Conservation (phyloP, 2,329 filamentous ascomycete species). For the Fusarium robinianum region DNA sequence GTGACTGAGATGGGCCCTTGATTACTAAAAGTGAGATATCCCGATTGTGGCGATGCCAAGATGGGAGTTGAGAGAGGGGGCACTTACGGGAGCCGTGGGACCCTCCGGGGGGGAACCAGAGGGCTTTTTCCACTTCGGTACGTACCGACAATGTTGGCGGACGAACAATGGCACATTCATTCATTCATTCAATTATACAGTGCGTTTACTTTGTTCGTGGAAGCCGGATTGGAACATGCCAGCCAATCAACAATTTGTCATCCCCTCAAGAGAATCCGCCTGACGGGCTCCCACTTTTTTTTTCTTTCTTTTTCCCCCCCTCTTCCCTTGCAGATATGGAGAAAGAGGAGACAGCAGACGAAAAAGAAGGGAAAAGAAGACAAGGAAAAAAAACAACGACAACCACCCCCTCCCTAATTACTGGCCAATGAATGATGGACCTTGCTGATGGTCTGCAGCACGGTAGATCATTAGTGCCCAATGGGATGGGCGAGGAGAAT, state of each 20-base stretch:
- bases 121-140: constrained; percentile 20
- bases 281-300: constrained; percentile 21
- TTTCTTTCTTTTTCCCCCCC: too few relatives aligned
- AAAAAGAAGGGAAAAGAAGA: background rate
- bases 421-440: constrained; percentile 7
- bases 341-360: background rate
- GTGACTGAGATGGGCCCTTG: too few relatives aligned
- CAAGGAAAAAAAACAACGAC: constrained; percentile 1
- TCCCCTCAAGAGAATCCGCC: constrained; percentile 20
- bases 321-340: background rate
- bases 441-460: constrained; percentile 24
- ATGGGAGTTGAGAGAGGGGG: constrained; percentile 20
- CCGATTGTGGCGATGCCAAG: constrained; percentile 36
- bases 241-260: constrained; percentile 27
- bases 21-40: constrained; percentile 25
- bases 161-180: too few relatives aligned
- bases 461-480: constrained; percentile 16
- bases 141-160: too few relatives aligned
- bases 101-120: constrained; percentile 10
- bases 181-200: too few relatives aligned
- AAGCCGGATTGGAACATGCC: constrained; percentile 27
- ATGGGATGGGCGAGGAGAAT: constrained; percentile 12
- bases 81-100: constrained; percentile 12
- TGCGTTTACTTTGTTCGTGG: too few relatives aligned
- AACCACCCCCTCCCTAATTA: too few relatives aligned